Evolutionary conservation across 371 early-diverging fungal species (phyloP).

Genomic region (Saksenaea oblongispora): DNA sequence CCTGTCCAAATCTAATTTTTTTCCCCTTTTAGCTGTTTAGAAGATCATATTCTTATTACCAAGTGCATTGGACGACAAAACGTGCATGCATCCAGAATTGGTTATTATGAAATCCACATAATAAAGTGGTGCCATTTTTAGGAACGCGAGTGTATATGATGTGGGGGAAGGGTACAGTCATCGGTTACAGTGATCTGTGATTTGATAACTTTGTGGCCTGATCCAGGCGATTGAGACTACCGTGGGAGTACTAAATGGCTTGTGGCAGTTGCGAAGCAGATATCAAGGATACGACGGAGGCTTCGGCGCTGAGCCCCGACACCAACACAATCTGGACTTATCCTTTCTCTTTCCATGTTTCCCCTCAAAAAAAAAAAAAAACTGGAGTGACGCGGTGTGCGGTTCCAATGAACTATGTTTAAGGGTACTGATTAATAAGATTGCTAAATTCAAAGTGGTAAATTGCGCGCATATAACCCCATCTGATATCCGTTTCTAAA

Average conservation of each 20-base stretch:
- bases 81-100: neutral
- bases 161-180: neutral
- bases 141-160: neutral
- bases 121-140: neutral
- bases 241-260: neutral
- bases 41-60: neutral
- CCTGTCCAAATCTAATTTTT: too few relatives aligned
- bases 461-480: neutral
- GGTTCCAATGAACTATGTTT: neutral
- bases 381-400: neutral
- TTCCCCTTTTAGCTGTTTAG: too few relatives aligned
- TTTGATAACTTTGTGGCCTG: constrained; percentile 3
- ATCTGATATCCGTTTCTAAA: neutral
- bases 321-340: neutral
- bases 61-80: neutral
- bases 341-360: neutral
- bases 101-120: neutral
- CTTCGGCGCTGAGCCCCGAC: neutral
- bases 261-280: neutral
- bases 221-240: neutral
- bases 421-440: neutral
- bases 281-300: neutral
- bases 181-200: neutral
- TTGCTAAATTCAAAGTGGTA: neutral
- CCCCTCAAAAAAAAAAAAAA: neutral